Base-by-base conservation (phyloP, 257 asterid species). In the Solanum pimpinellifolium region DNA sequence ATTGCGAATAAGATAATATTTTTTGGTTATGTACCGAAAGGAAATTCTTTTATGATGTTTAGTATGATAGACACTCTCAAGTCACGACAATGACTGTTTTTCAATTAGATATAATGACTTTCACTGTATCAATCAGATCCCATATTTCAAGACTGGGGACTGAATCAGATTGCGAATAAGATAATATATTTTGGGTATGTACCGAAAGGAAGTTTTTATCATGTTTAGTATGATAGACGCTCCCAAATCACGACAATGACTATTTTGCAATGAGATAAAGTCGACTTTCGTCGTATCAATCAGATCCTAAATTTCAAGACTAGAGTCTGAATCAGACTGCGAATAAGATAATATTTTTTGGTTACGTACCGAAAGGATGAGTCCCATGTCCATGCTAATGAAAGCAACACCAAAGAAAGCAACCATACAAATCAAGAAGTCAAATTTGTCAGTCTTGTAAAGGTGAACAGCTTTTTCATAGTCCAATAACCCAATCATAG, bases 341-440 rank as follows among this genome's bases (percentile, higher is more conserved):
- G 11, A 29, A 20, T 56, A 18, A 33, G 5, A 65, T 13, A 68
- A 60, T n/a, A 62, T 69, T 69, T 13, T 31, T 69, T 69, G 9
- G 0, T 42, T 16, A 52, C 62, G n/a, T 52, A 95, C 98, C 29
- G 99, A 97, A 9, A 97, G 33, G 37, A 94, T 76, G 87, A 97
- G 98, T 27, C 99, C 99, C 84, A 91, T 82, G 87, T 95, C 98
- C 99, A 97, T 97, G 91, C 98, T 95, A 11, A 97, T 86, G 93
- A 95, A 95, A 76, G 94, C 87, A 46, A 97, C 99, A 1, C 99
- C 99, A 3, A 97, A 25, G 87, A 93, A 95, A 0, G 94, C 98
- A 13, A 89, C 92, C 95, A 97, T 95, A 83, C 99, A 97, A 16
- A 95, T 95, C 23, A 87, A 7, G 81, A 97, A 97, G 65, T 97